Evolutionary conservation across 2,329 filamentous ascomycete species (phyloP).

Genomic region (Neobulgaria alba): DNA sequence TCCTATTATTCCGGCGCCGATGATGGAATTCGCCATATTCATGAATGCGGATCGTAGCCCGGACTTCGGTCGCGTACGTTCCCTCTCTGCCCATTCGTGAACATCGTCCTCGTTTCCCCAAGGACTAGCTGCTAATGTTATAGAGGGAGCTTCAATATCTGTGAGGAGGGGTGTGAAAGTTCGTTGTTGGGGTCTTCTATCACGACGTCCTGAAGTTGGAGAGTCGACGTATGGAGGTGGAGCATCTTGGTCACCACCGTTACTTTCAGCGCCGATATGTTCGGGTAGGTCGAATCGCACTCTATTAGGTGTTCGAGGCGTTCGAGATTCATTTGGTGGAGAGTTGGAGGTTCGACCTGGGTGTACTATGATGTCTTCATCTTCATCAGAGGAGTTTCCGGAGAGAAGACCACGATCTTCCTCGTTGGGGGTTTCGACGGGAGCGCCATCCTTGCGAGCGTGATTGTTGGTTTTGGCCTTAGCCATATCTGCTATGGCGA

Average conservation of each 20-base stretch:
- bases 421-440: conserved; percentile 22
- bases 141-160: conserved; percentile 72
- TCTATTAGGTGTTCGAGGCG: conserved; percentile 27
- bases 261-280: conserved; percentile 16
- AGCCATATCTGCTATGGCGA: conserved; percentile 35
- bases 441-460: conserved; percentile 23
- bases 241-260: conserved; percentile 22
- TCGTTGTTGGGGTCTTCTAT: conserved; percentile 21
- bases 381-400: conserved; percentile 22
- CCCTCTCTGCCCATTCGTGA: conserved; percentile 42
- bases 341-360: conserved; percentile 12
- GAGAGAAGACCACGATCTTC: conserved; percentile 34
- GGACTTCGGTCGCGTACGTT: conserved; percentile 66
- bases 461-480: conserved; percentile 31
- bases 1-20: conserved; percentile 66
- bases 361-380: conserved; percentile 25
- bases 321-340: conserved; percentile 13
- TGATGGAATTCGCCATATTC: conserved; percentile 99
- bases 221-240: conserved; percentile 37
- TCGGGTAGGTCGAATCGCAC: conserved; percentile 30
- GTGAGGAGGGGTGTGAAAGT: conserved; percentile 60
- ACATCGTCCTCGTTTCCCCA: conserved; percentile 35
- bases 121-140: conserved; percentile 47
- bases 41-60: conserved; percentile 85
- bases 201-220: conserved; percentile 23